phyloP scores from a whole-genome alignment of 495 filamentous ascomycete genomes.

The Xylaria sp. region DNA sequence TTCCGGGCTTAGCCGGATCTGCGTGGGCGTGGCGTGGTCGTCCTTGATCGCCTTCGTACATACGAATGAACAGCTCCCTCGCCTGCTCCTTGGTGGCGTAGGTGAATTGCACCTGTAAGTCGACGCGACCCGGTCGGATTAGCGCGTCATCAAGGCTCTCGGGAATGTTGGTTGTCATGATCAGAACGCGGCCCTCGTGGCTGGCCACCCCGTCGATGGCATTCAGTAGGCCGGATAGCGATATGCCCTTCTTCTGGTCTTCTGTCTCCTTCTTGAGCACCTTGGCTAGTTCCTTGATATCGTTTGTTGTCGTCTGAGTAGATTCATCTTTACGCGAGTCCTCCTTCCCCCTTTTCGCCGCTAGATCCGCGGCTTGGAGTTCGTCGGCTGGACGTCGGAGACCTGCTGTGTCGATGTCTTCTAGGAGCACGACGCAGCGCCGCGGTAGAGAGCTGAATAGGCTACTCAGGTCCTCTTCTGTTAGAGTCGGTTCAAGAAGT shows the following conservation, averaged over 20 bases:
- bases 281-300: slow-evolving; percentile 47
- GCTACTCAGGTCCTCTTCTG: slow-evolving; percentile 71
- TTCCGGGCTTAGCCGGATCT: not conserved
- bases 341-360: slow-evolving; percentile 18
- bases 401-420: slow-evolving; percentile 75
- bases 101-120: slow-evolving; percentile 73
- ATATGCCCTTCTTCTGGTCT: slow-evolving; percentile 58
- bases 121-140: slow-evolving; percentile 77
- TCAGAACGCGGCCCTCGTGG: slow-evolving; percentile 79
- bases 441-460: slow-evolving; percentile 71
- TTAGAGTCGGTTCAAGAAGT: slow-evolving; percentile 65
- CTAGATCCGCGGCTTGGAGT: slow-evolving; percentile 29
- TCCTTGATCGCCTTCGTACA: slow-evolving; percentile 63
- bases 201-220: slow-evolving; percentile 83
- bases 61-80: slow-evolving; percentile 71
- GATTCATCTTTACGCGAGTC: slow-evolving; percentile 25
- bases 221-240: slow-evolving; percentile 82
- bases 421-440: slow-evolving; percentile 71
- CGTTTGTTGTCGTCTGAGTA: slow-evolving; percentile 23
- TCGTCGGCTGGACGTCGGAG: slow-evolving; percentile 57
- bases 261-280: slow-evolving; percentile 43
- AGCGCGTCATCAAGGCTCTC: slow-evolving; percentile 78
- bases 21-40: slow-evolving; percentile 10
- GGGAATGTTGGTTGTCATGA: slow-evolving; percentile 86
- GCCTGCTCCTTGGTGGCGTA: slow-evolving; percentile 69